These are phyloP conservation scores for Bruguiera gymnorhiza DNA, from an alignment of 345 rosid genomes.

Conservation along the genomic window DNA sequence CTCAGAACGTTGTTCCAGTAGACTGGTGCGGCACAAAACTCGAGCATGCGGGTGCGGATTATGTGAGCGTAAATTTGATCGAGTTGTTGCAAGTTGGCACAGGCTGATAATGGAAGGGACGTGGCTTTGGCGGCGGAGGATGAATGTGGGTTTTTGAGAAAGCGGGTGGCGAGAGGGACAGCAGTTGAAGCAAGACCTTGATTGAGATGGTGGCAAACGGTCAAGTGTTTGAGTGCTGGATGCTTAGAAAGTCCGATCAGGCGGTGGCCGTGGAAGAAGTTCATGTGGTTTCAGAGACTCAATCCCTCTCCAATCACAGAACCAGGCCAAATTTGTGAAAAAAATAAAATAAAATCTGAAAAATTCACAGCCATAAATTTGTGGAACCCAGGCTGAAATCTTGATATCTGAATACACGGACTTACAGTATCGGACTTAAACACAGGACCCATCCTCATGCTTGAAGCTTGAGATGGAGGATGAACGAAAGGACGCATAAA, in stretches of 20 bases:
- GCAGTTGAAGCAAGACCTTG: constrained; percentile 19
- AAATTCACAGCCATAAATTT: too few relatives aligned
- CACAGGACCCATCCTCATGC: too few relatives aligned
- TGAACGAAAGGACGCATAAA: too few relatives aligned
- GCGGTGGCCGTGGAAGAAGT: constrained; percentile 1
- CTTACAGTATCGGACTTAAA: too few relatives aligned
- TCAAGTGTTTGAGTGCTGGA: not conserved
- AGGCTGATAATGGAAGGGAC: constrained; percentile 40
- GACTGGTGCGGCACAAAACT: constrained; percentile 35
- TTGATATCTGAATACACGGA: too few relatives aligned
- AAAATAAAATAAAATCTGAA: too few relatives aligned
- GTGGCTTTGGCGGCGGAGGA: constrained; percentile 28
- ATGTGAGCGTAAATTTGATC: constrained; percentile 52
- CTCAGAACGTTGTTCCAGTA: constrained; percentile 74
- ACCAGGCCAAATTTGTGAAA: too few relatives aligned
- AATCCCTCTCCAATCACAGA: too few relatives aligned
- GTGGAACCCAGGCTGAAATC: too few relatives aligned
- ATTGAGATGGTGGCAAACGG: constrained; percentile 17
- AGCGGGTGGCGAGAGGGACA: constrained; percentile 2
- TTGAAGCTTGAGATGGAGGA: too few relatives aligned
- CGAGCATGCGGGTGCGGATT: constrained; percentile 45
- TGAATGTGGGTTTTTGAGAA: not conserved
- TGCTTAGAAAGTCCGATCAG: not conserved
- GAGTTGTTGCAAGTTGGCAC: constrained; percentile 39
- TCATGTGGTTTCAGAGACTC: constrained; percentile 6